Base-by-base conservation (phyloP, 441 rosid genomes). In the Breynia disticha region DNA sequence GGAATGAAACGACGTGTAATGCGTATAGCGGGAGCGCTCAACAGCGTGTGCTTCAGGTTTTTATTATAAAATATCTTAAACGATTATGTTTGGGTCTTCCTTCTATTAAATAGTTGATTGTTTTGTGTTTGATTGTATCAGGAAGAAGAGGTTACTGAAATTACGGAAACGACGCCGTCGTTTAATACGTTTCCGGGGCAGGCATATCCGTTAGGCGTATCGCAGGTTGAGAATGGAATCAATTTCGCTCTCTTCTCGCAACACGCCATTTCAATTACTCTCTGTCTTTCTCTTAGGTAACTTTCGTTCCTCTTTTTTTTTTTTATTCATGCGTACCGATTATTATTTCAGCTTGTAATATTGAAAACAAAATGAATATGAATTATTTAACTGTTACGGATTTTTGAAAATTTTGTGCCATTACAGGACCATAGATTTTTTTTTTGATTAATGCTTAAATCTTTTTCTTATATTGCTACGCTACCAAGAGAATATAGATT, bases 211-310 rank as follows among this genome's bases (percentile, higher is more conserved):
- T 65, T 88, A 12, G 98, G 98, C 19, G 90, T 80, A 11, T 81
- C 97, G 2, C 74, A 84, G 79, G 79, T 77, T 52, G 80, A 81
- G 13, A 81, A 71, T 5, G 95, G 98, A 55, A 77, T 84, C 75
- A 91, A 91, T 59, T 91, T 91, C 73, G 78, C 97, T 52, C 65
- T 88, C 54, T 91, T 86, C 72, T 88, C 97, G 19, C 95, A 82
- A 67, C 81, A 86, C 59, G 94, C 97, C 10, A 79, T 81, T 64
- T 72, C 97, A 49, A 84, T 91, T 32, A 78, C 81, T 11, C 87
- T 91, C 48, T 88, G 95, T 67, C 66, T 88, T 69, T 81, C 86
- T 2, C 67, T 60, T 14, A 77, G 95, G 96, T 91, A 67, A 47
- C 46, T 53, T 41, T 24, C 21, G 9, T 18, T n/a, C 14, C 11